A percentile compares a stretch with the other conserved stretches of the same genome.
Evolutionary conservation across 2,329 filamentous ascomycete genomes (phyloP).

Genomic region (Diaporthe australafricana): DNA sequence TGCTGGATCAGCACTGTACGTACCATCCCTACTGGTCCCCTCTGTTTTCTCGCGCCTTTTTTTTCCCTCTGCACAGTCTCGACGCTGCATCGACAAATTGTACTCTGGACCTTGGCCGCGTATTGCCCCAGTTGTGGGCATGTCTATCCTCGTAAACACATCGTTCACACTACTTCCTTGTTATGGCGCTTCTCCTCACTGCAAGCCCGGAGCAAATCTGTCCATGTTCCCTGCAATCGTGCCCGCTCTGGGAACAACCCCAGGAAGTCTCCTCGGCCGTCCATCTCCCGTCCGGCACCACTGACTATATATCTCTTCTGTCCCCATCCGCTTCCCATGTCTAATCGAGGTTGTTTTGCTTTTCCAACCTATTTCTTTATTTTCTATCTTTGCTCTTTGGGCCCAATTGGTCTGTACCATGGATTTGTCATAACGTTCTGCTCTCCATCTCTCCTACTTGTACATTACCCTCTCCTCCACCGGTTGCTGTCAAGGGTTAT

Average conservation of each 20-base stretch:
- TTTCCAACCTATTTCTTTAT: slow-evolving; percentile 35
- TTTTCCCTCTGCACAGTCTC: slow-evolving; percentile 36
- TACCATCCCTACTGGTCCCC: slow-evolving; percentile 36
- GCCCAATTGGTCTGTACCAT: slow-evolving; percentile 51
- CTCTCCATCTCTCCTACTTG: slow-evolving; percentile 39
- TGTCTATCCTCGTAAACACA: slow-evolving; percentile 38
- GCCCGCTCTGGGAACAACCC: slow-evolving; percentile 35
- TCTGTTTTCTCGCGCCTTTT: slow-evolving; percentile 36
- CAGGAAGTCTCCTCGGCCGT: slow-evolving; percentile 39
- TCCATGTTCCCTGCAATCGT: slow-evolving; percentile 37
- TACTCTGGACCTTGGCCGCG: slow-evolving; percentile 36
- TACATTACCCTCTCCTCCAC: slow-evolving; percentile 39
- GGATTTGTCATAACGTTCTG: slow-evolving; percentile 51
- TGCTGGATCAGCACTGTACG: slow-evolving; percentile 34
- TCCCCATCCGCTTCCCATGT: slow-evolving; percentile 52
- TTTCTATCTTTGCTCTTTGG: slow-evolving; percentile 39
- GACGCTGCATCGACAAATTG: slow-evolving; percentile 37
- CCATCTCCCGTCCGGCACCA: slow-evolving; percentile 38
- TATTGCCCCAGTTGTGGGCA: slow-evolving; percentile 39
- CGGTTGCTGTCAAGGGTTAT: slow-evolving; percentile 28
- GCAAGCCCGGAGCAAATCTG: slow-evolving; percentile 35
- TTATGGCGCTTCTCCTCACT: slow-evolving; percentile 39
- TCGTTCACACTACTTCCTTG: slow-evolving; percentile 39
- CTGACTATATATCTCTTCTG: slow-evolving; percentile 60
- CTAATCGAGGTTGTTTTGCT: slow-evolving; percentile 37